A percentile compares a stretch with the other conserved stretches of the same genome.
Evolutionary conservation across 2,329 filamentous ascomycete species (phyloP).

Genomic region (Ascochyta rabiei): DNA sequence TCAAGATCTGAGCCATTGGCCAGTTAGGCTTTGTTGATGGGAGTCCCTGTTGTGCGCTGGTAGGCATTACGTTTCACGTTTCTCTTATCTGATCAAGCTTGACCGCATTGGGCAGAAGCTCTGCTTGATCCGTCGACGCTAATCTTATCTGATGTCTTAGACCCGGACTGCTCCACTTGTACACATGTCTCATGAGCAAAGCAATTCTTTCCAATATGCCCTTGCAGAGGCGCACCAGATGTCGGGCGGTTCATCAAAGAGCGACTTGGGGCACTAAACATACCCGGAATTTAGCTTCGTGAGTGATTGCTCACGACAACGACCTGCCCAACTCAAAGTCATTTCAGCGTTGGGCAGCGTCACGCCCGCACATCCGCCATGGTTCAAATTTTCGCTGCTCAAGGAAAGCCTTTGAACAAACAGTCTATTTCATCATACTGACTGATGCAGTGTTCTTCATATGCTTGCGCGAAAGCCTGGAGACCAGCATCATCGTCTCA

Average conservation of each 20-base stretch:
- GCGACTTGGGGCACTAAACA: too few species aligned
- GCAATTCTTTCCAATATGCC: background rate
- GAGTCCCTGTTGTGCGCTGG: background rate
- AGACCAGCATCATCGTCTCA: conserved; percentile 82
- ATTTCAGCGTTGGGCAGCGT: background rate
- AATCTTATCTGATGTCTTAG: conserved; percentile 31
- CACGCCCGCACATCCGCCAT: background rate
- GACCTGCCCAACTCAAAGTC: too few species aligned
- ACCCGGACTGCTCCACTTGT: background rate
- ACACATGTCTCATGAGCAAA: background rate
- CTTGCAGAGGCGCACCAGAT: too few species aligned
- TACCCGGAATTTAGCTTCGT: too few species aligned
- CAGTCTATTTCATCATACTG: background rate
- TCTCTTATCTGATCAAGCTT: conserved; percentile 4
- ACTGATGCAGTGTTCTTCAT: conserved; percentile 74
- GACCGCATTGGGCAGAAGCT: background rate
- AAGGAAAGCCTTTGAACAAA: background rate
- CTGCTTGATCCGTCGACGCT: background rate
- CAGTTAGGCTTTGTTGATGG: background rate
- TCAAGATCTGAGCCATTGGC: background rate
- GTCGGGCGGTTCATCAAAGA: background rate
- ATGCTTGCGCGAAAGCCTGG: conserved; percentile 81
- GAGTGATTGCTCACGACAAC: too few species aligned
- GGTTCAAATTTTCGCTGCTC: conserved; percentile 9
- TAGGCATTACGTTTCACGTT: background rate